Conservation (phyloP, 2,329 filamentous ascomycete genomes). For the Hypoxylon rubiginosum region DNA sequence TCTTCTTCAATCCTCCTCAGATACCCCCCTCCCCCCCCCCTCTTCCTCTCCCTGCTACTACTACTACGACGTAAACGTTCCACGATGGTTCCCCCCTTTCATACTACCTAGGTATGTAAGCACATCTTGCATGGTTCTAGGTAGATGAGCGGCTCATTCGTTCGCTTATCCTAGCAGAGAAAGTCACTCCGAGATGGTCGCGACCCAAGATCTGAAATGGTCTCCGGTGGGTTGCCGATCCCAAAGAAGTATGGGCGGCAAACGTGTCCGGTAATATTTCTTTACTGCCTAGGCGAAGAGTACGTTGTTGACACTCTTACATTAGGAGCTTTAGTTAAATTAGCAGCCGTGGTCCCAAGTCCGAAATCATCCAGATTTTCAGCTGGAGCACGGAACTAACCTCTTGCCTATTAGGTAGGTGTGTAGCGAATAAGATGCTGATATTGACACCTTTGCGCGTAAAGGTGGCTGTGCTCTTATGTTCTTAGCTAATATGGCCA, state of each 20-base stretch:
- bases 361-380: constrained; percentile 20
- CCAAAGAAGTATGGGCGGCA: constrained; percentile 27
- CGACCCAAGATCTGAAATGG: constrained; percentile 37
- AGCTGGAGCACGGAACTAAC: constrained; percentile 2
- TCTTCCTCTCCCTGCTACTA: constrained; percentile 9
- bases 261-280: constrained; percentile 21
- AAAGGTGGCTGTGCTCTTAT: constrained; percentile 13
- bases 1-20: constrained; percentile 24
- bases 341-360: not conserved
- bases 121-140: constrained; percentile 29
- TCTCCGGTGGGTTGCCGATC: constrained; percentile 24
- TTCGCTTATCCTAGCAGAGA: constrained; percentile 38
- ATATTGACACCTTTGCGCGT: not conserved
- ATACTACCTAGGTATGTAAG: constrained; percentile 5
- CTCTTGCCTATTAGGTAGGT: not conserved
- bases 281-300: too few relatives aligned
- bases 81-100: constrained; percentile 25
- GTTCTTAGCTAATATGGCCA: constrained; percentile 11
- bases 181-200: constrained; percentile 30
- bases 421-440: constrained; percentile 8
- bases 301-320: constrained; percentile 1
- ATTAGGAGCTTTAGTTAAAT: not conserved
- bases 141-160: constrained; percentile 26
- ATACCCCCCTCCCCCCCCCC: constrained; percentile 2
- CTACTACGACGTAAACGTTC: constrained; percentile 4